Evolutionary conservation across 225 moss, liverwort and hornwort species (phyloP).

Genomic region (Marchantia paleacea): DNA sequence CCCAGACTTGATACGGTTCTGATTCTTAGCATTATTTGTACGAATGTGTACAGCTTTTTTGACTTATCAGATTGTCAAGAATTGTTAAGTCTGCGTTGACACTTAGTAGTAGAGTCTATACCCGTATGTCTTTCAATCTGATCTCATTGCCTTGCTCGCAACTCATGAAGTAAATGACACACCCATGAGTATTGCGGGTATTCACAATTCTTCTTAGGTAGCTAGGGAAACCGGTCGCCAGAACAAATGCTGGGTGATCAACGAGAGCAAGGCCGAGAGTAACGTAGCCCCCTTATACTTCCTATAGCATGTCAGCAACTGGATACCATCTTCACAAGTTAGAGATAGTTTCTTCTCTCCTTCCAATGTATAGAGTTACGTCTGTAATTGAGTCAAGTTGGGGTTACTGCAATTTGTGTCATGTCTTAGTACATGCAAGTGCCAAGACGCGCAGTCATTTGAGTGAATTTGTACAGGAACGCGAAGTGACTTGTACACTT

Average conservation of each 20-base stretch:
- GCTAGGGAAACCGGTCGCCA: not conserved
- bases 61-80: not conserved
- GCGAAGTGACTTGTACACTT: no score
- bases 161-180: not conserved
- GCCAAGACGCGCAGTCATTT: not conserved
- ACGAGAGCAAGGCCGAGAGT: not conserved
- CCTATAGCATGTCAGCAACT: no score
- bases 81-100: not conserved
- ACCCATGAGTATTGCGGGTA: not conserved
- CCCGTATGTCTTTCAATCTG: not conserved
- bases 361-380: not conserved
- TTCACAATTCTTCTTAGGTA: not conserved
- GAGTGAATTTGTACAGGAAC: not conserved
- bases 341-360: not conserved
- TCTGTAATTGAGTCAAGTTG: not conserved
- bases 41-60: not conserved
- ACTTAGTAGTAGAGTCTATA: not conserved
- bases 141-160: constrained; percentile 1
- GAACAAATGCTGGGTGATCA: not conserved
- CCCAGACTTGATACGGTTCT: constrained; percentile 39
- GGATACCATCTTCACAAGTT: not conserved
- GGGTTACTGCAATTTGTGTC: not conserved
- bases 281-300: not conserved
- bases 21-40: not conserved
- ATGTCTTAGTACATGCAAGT: not conserved